Evolutionary conservation across 768 basidiomycete species (phyloP).

Genomic region (Amanita molliuscula): DNA sequence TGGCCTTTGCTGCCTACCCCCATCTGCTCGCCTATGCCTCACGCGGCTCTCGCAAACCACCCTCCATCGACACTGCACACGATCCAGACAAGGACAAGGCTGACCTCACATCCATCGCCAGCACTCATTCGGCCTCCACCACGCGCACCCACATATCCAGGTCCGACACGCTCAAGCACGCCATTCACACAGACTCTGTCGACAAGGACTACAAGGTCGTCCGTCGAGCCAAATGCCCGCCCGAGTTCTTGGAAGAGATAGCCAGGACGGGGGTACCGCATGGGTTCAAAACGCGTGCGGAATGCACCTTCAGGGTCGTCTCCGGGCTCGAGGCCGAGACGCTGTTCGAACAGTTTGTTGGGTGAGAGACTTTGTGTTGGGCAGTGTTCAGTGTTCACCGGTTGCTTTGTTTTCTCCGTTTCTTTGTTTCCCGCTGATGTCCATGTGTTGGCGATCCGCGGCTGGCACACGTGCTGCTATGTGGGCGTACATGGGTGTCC

Average conservation of each 20-base stretch:
- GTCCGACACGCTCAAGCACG: constrained; percentile 3
- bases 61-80: background rate
- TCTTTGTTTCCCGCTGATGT: background rate
- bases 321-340: constrained; percentile 29
- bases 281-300: constrained; percentile 19
- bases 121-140: background rate
- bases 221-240: constrained; percentile 31
- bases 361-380: constrained; percentile 17
- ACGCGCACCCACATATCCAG: background rate
- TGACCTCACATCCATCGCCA: constrained; percentile 4
- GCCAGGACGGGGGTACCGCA: constrained; percentile 20
- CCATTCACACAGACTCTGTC: background rate
- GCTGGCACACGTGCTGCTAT: background rate
- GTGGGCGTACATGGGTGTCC: background rate
- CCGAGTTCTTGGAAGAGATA: constrained; percentile 34
- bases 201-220: background rate
- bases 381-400: background rate
- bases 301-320: constrained; percentile 30
- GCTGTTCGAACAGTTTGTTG: constrained; percentile 30
- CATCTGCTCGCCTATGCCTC: background rate
- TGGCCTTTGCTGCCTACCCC: constrained; percentile 10
- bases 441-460: background rate
- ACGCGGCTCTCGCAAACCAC: background rate
- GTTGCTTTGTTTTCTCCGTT: background rate
- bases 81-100: background rate